phyloP scores from a whole-genome alignment of 140 eudicot species.

The Anethum foeniculum region DNA sequence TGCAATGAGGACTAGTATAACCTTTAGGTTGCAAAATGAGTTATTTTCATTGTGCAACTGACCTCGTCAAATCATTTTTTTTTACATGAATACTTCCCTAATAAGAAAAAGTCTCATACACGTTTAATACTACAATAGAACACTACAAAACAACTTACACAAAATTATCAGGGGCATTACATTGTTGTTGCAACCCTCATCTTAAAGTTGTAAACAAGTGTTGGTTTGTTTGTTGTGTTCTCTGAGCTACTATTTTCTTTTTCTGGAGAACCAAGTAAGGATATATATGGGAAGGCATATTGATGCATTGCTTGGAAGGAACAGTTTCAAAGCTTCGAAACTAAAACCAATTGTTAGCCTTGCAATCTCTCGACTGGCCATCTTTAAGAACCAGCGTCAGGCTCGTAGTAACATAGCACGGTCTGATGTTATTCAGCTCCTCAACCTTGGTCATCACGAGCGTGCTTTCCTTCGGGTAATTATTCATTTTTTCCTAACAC shows the following conservation, averaged over 20 bases:
- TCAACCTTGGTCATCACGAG: constrained; percentile 49
- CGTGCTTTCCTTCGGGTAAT: constrained; percentile 70
- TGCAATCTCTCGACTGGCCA: constrained; percentile 53
- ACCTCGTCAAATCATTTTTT: background rate
- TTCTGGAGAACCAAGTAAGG: background rate
- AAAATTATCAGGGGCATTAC: background rate
- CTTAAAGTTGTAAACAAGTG: background rate
- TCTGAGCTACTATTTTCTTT: background rate
- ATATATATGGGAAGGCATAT: constrained; percentile 60
- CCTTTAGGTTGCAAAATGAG: too few relatives aligned
- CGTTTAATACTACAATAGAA: background rate
- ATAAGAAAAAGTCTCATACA: background rate
- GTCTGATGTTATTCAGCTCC: constrained; percentile 62
- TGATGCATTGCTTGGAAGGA: constrained; percentile 55
- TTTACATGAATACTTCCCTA: background rate
- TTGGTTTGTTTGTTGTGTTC: background rate
- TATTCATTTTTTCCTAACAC: background rate
- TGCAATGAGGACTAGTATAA: too few relatives aligned
- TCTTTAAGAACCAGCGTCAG: constrained; percentile 59
- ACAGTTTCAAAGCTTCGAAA: constrained; percentile 37
- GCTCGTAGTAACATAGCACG: constrained; percentile 42
- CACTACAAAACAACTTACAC: background rate
- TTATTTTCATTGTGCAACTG: too few relatives aligned
- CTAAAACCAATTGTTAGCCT: constrained; percentile 40
- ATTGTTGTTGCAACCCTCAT: background rate